phyloP scores from a whole-genome alignment of 192 early-diverging fungal genomes.

The Funneliformis geosporum region DNA sequence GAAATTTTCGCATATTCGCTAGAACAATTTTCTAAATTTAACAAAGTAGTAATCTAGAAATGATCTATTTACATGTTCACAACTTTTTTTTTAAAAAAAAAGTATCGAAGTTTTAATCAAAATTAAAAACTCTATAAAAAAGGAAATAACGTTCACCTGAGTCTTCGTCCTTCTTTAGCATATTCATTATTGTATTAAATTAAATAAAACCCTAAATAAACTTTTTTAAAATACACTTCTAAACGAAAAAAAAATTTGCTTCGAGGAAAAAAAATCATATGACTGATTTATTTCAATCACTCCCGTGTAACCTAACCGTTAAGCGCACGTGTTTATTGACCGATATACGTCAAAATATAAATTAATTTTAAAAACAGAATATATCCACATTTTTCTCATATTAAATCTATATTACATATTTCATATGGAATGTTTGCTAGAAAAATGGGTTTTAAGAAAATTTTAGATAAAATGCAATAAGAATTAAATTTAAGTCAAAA shows the following conservation, averaged over 20 bases:
- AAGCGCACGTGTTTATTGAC: too few relatives aligned
- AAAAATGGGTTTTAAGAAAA: too few relatives aligned
- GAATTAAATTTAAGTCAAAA: too few relatives aligned
- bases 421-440: too few relatives aligned
- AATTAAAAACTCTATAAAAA: neutral
- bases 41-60: neutral
- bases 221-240: neutral
- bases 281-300: too few relatives aligned
- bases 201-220: neutral
- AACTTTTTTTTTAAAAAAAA: neutral
- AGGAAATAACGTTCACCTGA: constrained; percentile 2
- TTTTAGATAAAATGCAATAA: too few relatives aligned
- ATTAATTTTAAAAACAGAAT: too few relatives aligned
- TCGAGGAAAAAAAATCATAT: neutral
- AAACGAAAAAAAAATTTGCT: neutral
- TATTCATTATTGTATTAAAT: constrained; percentile 18
- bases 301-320: too few relatives aligned
- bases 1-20: neutral
- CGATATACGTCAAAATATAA: too few relatives aligned
- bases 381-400: too few relatives aligned
- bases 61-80: neutral
- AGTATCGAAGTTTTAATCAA: neutral
- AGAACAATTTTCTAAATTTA: too few relatives aligned
- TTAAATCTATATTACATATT: too few relatives aligned
- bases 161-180: constrained; percentile 32